These are phyloP conservation scores for Saturnispora halmiae DNA, from an alignment of 805 yeast genomes.

Conservation along the genomic window DNA sequence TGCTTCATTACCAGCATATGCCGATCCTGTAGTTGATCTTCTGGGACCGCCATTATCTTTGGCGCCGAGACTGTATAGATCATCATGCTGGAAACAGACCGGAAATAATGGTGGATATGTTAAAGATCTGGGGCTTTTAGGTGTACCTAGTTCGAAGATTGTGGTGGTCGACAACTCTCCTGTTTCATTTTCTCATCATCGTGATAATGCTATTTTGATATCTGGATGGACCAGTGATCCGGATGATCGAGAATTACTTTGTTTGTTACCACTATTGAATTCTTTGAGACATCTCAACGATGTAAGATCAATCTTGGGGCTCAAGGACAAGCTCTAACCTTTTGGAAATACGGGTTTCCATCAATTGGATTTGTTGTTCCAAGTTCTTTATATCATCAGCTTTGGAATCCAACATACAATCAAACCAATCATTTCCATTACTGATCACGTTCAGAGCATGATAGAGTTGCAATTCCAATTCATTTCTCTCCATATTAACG, in stretches of 20 bases:
- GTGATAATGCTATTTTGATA: conserved; percentile 81
- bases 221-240: conserved; percentile 99
- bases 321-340: conserved; percentile 3
- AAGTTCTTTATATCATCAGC: not conserved
- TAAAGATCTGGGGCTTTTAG: conserved; percentile 43
- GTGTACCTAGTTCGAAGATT: conserved; percentile 31
- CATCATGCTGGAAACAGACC: conserved; percentile 4
- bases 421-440: too few species aligned
- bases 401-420: too few species aligned
- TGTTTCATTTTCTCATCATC: conserved; percentile 73
- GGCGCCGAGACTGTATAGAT: conserved; percentile 39
- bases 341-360: not conserved
- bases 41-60: conserved; percentile 45
- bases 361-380: not conserved
- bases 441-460: too few species aligned
- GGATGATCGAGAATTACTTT: conserved; percentile 74
- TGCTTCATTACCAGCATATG: conserved; percentile 89
- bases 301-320: conserved; percentile 59
- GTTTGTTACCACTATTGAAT: conserved; percentile 69
- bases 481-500: too few species aligned
- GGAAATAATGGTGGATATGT: conserved; percentile 72
- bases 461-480: too few species aligned
- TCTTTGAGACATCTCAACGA: conserved; percentile 75
- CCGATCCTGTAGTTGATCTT: conserved; percentile 86
- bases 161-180: conserved; percentile 91